Percentiles rank a stretch among this genome's conserved stretches.
phyloP scores from a whole-genome alignment of 1,284 basidiomycete species.

The Boletus sp. region DNA sequence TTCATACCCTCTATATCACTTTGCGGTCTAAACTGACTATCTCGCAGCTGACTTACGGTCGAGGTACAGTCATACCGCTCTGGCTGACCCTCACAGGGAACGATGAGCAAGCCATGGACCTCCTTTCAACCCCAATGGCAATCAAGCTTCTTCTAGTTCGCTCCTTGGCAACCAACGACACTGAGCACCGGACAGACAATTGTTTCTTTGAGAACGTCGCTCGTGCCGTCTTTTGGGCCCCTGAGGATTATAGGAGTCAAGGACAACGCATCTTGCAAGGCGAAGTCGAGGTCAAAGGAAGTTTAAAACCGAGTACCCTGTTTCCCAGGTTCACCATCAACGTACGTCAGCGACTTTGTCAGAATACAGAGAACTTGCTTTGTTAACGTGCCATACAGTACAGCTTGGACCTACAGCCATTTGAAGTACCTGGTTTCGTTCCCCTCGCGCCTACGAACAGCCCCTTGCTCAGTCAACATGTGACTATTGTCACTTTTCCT shows the following conservation, averaged over 20 bases:
- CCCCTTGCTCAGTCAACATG: constrained; percentile 45
- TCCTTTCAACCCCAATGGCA: constrained; percentile 47
- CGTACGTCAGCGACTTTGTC: constrained; percentile 32
- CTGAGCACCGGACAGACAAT: constrained; percentile 44
- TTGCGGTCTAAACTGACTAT: background rate
- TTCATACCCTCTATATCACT: background rate
- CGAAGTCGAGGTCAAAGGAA: constrained; percentile 52
- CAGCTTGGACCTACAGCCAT: constrained; percentile 48
- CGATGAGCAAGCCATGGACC: constrained; percentile 54
- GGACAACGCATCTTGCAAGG: constrained; percentile 48
- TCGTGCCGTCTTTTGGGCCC: constrained; percentile 54
- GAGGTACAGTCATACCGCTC: constrained; percentile 54
- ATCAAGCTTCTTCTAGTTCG: constrained; percentile 41
- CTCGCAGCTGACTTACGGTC: constrained; percentile 47
- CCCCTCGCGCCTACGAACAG: constrained; percentile 28
- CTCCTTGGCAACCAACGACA: constrained; percentile 45
- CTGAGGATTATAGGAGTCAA: constrained; percentile 35
- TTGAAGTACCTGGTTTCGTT: constrained; percentile 50
- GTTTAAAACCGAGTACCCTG: constrained; percentile 54
- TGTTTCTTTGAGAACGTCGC: constrained; percentile 48
- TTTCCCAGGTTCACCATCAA: constrained; percentile 56
- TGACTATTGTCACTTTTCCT: constrained; percentile 49
- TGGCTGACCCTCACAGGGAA: constrained; percentile 46
- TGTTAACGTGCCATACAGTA: constrained; percentile 43
- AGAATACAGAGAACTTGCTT: background rate